phyloP scores from a whole-genome alignment of 495 filamentous ascomycete species.

The Aspergillus wentii region DNA sequence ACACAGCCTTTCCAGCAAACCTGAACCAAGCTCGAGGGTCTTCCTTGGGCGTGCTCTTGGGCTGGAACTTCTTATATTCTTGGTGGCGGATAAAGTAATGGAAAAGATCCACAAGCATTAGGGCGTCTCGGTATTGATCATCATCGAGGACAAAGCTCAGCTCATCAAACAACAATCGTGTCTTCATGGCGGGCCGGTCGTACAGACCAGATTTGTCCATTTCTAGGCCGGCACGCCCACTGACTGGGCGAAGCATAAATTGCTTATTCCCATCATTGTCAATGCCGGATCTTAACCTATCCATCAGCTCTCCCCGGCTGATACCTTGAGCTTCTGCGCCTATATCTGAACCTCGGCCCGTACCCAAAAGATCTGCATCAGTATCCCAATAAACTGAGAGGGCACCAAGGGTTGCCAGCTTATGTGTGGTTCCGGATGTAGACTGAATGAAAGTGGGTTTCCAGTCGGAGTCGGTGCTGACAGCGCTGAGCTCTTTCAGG shows the following conservation, averaged over 20 bases:
- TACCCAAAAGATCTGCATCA: constrained; percentile 75
- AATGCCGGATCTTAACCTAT: constrained; percentile 71
- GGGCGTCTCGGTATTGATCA: constrained; percentile 89
- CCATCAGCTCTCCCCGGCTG: constrained; percentile 68
- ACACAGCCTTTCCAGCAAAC: constrained; percentile 83
- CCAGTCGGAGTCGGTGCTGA: constrained; percentile 93
- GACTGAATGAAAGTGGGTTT: constrained; percentile 91
- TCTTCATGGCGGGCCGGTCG: constrained; percentile 83
- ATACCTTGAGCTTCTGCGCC: constrained; percentile 61
- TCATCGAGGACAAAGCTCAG: constrained; percentile 94
- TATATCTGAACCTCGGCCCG: constrained; percentile 56
- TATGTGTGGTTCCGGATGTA: constrained; percentile 76
- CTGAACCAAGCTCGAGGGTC: constrained; percentile 86
- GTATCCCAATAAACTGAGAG: constrained; percentile 98
- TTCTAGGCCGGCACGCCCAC: constrained; percentile 84
- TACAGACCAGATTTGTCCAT: constrained; percentile 84
- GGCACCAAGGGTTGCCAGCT: constrained; percentile 81
- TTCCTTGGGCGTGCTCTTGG: constrained; percentile 79
- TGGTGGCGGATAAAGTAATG: constrained; percentile 98
- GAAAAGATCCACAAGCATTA: constrained; percentile 98
- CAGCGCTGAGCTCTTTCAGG: constrained; percentile 88
- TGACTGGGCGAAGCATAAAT: constrained; percentile 93
- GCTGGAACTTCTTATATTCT: constrained; percentile 91
- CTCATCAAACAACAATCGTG: constrained; percentile 87
- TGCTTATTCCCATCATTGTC: constrained; percentile 73